Base-by-base conservation (phyloP, 768 basidiomycete species). In the Rhodosporidiobolus odoratus region DNA sequence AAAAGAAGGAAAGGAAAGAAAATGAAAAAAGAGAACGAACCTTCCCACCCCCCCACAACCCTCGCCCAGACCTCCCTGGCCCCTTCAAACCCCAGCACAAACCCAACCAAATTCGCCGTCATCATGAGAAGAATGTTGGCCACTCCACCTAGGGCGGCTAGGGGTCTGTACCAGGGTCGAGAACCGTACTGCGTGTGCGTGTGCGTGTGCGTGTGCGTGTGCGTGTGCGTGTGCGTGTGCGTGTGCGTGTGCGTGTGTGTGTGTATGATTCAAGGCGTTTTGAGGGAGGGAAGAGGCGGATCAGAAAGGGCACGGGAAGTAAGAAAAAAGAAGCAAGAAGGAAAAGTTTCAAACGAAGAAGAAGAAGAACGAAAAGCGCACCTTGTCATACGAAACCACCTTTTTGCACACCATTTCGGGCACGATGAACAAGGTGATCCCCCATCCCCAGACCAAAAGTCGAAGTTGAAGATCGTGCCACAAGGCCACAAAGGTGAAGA, bases 381-480 rank as follows among this genome's bases (percentile, higher is more conserved):
- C 93, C 82, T 86, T 87, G 6, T 83, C 81, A 25, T 82, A 79
- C 0, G 91, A 87, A 4, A 97, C 77, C 2, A 89, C 27, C 71
- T 81, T 84, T 16, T 82, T 80, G 1, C 87, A 90, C 0, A 84
- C 66, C 16, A 96, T 76, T 80, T 98, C 95, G 0, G 94, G 95
- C 10, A 92, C 69, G 70, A 99, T 87, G 79, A 99, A 96, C 57
- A 95, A 70, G 76, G 87, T 90, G 68, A 95, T 84, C 16, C 96
- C 87, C 96, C 96, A 98, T 3, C 96, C 95, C 94, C 94, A 99
- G 3, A 91, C 87, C 3, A 99, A 83, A 8, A 98, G 84, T 34
- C 84, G 84, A 79, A 95, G 88, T 0, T 90, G 89, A 3, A 97
- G 83, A 77, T 97, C 96, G 75, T 99, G 96, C 95, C 95, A 99